Evolutionary conservation across 106 monocot genomes (phyloP).

Genomic region (Dendrobium nobile): DNA sequence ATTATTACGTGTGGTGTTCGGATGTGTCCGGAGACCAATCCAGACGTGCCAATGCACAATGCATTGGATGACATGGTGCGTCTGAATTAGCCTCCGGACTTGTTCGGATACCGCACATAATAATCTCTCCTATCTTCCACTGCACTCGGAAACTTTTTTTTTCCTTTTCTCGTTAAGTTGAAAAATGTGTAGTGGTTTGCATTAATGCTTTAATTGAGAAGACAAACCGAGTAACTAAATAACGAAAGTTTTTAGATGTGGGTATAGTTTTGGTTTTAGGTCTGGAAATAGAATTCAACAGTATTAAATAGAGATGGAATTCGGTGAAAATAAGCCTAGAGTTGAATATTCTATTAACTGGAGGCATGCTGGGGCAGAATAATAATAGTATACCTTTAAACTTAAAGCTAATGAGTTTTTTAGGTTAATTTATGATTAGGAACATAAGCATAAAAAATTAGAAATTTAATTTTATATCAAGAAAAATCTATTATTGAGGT

Average conservation of each 20-base stretch:
- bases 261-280: background rate
- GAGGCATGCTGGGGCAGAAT: too few relatives aligned
- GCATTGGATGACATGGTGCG: too few relatives aligned
- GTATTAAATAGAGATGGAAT: background rate
- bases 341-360: background rate
- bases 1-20: too few relatives aligned
- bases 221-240: background rate
- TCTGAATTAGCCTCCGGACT: too few relatives aligned
- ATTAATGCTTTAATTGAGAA: background rate
- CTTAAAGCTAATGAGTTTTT: background rate
- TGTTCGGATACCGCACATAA: too few relatives aligned
- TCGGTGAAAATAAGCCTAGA: background rate
- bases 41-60: too few relatives aligned
- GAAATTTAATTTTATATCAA: background rate
- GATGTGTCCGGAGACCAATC: too few relatives aligned
- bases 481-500: background rate
- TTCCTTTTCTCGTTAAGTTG: background rate
- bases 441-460: background rate
- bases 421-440: background rate
- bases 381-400: too few relatives aligned
- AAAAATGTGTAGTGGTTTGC: background rate
- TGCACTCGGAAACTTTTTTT: background rate
- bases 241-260: background rate
- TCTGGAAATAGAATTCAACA: background rate
- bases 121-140: background rate